phyloP scores from a whole-genome alignment of 2,329 filamentous ascomycete genomes.

The Monosporascus cannonballus region DNA sequence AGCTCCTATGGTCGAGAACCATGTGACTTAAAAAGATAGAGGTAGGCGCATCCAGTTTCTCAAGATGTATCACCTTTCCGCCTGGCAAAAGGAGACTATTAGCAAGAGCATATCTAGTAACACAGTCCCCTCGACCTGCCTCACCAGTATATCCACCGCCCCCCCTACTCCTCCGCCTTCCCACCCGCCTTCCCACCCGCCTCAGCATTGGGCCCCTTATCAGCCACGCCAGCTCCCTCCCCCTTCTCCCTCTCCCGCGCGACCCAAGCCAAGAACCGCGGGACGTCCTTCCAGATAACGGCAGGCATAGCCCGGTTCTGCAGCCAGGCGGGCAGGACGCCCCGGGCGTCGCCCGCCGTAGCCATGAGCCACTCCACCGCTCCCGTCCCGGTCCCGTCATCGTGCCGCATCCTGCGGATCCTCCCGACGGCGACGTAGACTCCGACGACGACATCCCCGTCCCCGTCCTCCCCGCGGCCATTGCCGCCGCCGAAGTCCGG shows the following conservation, averaged over 20 bases:
- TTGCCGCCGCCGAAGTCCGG: conserved; percentile 30
- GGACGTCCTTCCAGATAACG: conserved; percentile 65
- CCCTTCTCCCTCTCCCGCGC: conserved; percentile 31
- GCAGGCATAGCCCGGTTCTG: conserved; percentile 59
- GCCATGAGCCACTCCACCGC: conserved; percentile 72
- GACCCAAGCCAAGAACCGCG: conserved; percentile 61
- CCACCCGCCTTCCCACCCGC: conserved; percentile 1
- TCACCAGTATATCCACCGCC: not conserved
- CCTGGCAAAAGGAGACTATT: too few species aligned
- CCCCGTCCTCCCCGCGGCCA: conserved; percentile 27
- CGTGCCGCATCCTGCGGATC: conserved; percentile 37
- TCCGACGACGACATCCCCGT: conserved; percentile 47
- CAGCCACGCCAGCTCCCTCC: not conserved
- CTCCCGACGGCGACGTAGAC: conserved; percentile 62
- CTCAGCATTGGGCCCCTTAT: not conserved
- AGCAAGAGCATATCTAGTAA: too few species aligned
- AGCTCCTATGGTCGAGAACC: too few species aligned
- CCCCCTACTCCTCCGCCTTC: not conserved
- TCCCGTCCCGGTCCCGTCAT: conserved; percentile 15
- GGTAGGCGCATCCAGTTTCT: too few species aligned
- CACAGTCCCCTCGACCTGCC: too few species aligned
- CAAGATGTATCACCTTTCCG: too few species aligned
- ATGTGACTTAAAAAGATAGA: too few species aligned
- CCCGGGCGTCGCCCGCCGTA: conserved; percentile 65
- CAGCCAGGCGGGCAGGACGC: conserved; percentile 57